Evolutionary conservation across 1,139 yeast species (phyloP), one percentile per base, ranked within the genome.

Genomic region (Yamadazyma atlantica): DNA sequence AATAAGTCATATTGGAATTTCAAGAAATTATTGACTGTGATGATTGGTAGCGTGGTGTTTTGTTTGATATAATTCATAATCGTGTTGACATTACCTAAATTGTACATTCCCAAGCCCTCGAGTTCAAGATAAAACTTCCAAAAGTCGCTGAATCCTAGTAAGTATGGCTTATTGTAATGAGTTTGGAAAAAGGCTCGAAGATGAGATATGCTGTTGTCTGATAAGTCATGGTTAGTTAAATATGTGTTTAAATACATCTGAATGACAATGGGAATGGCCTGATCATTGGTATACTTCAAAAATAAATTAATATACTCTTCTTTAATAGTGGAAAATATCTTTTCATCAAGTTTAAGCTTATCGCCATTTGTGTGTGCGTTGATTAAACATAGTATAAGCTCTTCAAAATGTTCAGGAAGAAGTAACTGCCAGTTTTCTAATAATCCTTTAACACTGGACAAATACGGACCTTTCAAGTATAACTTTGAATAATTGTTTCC

Each of bases 111-210:
- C 21, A 66, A 53, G 2, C 65, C 65, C 46, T 82, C 85, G 49
- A 73, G 78, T 34, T 76, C 73, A 40, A 82, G 68, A 44, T 60
- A 79, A 33, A 72, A 69, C 14, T 60, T 56, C 89, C 89, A 83
- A 46, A 80, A 83, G 16, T 66, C 53, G 3, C 58, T 55, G 2
- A 80, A 75, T 4, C 60, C 52, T 34, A 58, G 57, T 24, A 80
- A 50, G 2, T 63, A 49, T 2, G 60, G 54, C 16, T 64, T 59
- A 18, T 62, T 62, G 41, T 73, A 61, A 45, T 66, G 71, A 11
- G 55, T 54, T 42, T 70, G 67, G 45, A 78, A 69, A 29, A 72
- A 60, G 33, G 29, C 26, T 19, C 51, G 35, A 9, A 29, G 21
- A 17, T 3, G 3, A 5, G 30, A 18, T 29, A 19, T 19, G 4